Evolutionary conservation across 805 yeast species (phyloP).

Genomic region (Suhomyces pyralidae): DNA sequence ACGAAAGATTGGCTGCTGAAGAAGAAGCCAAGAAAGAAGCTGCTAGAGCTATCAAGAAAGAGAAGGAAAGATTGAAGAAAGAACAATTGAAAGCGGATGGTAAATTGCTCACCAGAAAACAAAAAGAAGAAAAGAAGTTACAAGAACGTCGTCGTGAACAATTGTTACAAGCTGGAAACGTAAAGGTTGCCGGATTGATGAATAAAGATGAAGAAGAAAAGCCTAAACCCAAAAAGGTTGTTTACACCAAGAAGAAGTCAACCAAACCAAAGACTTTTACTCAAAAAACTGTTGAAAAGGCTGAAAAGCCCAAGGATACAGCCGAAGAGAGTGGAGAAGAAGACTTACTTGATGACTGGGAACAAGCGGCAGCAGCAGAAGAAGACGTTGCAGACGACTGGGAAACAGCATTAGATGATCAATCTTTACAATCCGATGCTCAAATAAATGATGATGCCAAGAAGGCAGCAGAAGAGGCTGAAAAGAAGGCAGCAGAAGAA

Average conservation of each 20-base stretch:
- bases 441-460: conserved; percentile 19
- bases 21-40: conserved; percentile 68
- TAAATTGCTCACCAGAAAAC: conserved; percentile 88
- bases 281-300: conserved; percentile 19
- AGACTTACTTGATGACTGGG: conserved; percentile 83
- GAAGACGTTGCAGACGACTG: conserved; percentile 52
- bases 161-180: conserved; percentile 68
- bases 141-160: conserved; percentile 88
- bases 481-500: conserved; percentile 23
- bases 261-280: conserved; percentile 38
- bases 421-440: conserved; percentile 3
- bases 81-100: conserved; percentile 97
- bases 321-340: conserved; percentile 41
- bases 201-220: conserved; percentile 19
- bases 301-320: conserved; percentile 26
- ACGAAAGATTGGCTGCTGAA: conserved; percentile 47
- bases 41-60: conserved; percentile 66
- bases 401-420: conserved; percentile 44
- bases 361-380: conserved; percentile 66
- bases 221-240: conserved; percentile 61
- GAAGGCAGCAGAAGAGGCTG: conserved; percentile 16
- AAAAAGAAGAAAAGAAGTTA: conserved; percentile 84
- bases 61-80: conserved; percentile 78
- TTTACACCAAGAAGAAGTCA: conserved; percentile 71
- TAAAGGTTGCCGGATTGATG: conserved; percentile 71